Base-by-base conservation (phyloP, 2,329 filamentous ascomycete species). In the Nemania sp. region DNA sequence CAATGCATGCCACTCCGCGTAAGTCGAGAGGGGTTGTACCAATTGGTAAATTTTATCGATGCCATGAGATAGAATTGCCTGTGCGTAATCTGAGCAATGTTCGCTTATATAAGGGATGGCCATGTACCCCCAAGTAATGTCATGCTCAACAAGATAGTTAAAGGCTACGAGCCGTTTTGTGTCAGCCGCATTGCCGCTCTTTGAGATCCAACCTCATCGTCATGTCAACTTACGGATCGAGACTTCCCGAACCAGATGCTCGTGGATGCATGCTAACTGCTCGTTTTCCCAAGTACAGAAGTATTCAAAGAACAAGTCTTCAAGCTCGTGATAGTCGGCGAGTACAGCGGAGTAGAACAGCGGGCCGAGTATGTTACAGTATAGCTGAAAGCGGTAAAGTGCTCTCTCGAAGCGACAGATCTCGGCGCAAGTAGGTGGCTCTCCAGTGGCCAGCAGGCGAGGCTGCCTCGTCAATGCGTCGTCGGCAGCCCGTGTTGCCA, bases 351-450 rank as follows among this genome's bases (percentile, higher is more conserved):
- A n/a, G n/a, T n/a, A n/a, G n/a, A n/a, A n/a, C n/a, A n/a, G n/a
- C n/a, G n/a, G n/a, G n/a, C n/a, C n/a, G n/a, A n/a, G n/a, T n/a
- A n/a, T n/a, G 25, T 67, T 63, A 39, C 65, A 62, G 47, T 53
- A 65, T 12, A 67, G 25, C 29, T 67, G 42, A 37, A 65, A 65
- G 15, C 56, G 58, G 13, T 62, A 65, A 7, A 65, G 20, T 3
- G 55, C 60, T 2, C 56, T 55, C 45, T 65, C 57, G 18, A 64
- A 58, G 6, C 56, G 56, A 29, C 20, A 46, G 2, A 60, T 17
- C 20, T 40, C 56, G 13, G 18, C 12, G 20, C 13, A 7, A 21
- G 48, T 50, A 25, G 40, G 29, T 40, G 1, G 9, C 11, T 20
- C 3, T 18, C 25, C 10, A 11, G 45, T 18, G 42, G 32, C 47